Evolutionary conservation across 345 rosid species (phyloP).

Genomic region (Clarkia xantiana): DNA sequence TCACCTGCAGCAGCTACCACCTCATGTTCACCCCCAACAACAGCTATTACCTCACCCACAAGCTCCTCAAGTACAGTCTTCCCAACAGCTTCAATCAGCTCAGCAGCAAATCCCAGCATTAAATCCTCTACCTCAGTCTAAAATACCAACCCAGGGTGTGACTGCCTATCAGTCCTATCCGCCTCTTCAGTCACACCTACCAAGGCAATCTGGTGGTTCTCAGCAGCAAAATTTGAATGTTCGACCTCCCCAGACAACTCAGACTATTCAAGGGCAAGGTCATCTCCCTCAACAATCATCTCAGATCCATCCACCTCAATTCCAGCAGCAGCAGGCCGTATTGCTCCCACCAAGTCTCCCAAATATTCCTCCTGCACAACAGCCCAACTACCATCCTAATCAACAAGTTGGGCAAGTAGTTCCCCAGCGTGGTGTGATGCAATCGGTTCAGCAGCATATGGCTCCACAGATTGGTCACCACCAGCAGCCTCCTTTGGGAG

Average conservation of each 20-base stretch:
- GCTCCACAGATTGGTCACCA: constrained; percentile 24
- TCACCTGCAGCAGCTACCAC: not conserved
- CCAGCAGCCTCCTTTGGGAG: constrained; percentile 32
- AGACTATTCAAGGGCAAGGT: constrained; percentile 24
- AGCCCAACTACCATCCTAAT: constrained; percentile 20
- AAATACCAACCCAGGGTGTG: constrained; percentile 25
- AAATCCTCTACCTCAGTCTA: constrained; percentile 22
- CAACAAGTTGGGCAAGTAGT: constrained; percentile 27
- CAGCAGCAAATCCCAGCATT: constrained; percentile 22
- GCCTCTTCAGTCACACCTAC: constrained; percentile 30
- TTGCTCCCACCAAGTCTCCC: constrained; percentile 23
- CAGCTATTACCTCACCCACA: constrained; percentile 9
- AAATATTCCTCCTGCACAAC: constrained; percentile 18
- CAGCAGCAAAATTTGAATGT: constrained; percentile 20
- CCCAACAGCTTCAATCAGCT: constrained; percentile 6
- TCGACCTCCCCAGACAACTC: constrained; percentile 25
- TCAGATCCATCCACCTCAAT: constrained; percentile 24
- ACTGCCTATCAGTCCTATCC: constrained; percentile 42
- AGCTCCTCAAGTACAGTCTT: not conserved
- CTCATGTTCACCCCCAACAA: constrained; percentile 7
- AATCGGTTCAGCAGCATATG: constrained; percentile 27
- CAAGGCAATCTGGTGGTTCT: constrained; percentile 21
- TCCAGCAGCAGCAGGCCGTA: constrained; percentile 25
- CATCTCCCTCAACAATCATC: constrained; percentile 35
- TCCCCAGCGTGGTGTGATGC: constrained; percentile 25